phyloP scores from a whole-genome alignment of 2,329 filamentous ascomycete species.

The Penicillium sp. region DNA sequence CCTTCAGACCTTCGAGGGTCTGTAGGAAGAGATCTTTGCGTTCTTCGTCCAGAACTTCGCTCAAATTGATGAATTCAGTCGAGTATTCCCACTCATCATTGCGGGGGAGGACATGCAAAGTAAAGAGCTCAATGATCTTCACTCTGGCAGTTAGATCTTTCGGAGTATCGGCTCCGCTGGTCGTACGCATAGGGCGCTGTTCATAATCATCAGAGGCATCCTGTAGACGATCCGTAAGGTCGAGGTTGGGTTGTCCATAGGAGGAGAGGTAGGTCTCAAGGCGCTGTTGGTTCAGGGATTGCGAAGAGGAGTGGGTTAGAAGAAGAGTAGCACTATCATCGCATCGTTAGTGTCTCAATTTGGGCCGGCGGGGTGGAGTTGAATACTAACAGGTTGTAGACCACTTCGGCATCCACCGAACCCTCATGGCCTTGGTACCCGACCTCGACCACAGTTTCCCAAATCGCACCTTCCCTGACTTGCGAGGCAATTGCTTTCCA shows the following conservation, averaged over 20 bases:
- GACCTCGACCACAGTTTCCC: slow-evolving; percentile 85
- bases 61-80: slow-evolving; percentile 82
- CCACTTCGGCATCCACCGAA: slow-evolving; percentile 90
- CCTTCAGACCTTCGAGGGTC: slow-evolving; percentile 77
- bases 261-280: slow-evolving; percentile 87
- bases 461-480: slow-evolving; percentile 86
- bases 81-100: slow-evolving; percentile 98
- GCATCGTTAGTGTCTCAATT: slow-evolving; percentile 1
- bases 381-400: slow-evolving; percentile 54
- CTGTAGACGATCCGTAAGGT: slow-evolving; percentile 64
- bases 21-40: slow-evolving; percentile 83
- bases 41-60: slow-evolving; percentile 87
- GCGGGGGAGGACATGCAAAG: slow-evolving; percentile 86
- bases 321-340: slow-evolving; percentile 78
- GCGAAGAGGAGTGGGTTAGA: slow-evolving; percentile 82
- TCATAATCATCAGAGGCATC: slow-evolving; percentile 35
- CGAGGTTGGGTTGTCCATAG: slow-evolving; percentile 69
- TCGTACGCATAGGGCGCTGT: slow-evolving; percentile 39
- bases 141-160: slow-evolving; percentile 80
- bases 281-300: slow-evolving; percentile 79
- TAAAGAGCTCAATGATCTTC: slow-evolving; percentile 93
- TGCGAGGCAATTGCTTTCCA: slow-evolving; percentile 81
- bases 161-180: slow-evolving; percentile 73
- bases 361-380: slow-evolving; percentile 7
- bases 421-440: slow-evolving; percentile 88